Evolutionary conservation across 371 early-diverging fungal genomes (phyloP).

Genomic region (Syncephalis fuscata): DNA sequence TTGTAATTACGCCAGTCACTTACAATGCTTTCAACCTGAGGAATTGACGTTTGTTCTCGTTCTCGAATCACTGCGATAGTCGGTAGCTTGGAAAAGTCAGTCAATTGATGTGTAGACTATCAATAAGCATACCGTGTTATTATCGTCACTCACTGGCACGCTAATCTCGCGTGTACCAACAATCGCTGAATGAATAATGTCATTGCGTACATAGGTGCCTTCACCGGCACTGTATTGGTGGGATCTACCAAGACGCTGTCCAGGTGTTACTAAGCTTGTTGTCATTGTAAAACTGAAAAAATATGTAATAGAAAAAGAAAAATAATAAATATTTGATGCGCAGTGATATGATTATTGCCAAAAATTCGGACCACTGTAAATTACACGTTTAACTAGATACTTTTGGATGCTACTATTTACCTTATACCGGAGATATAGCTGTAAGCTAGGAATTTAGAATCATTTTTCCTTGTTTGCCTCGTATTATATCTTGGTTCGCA

Average conservation of each 20-base stretch:
- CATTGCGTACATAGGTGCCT: slow-evolving; percentile 69
- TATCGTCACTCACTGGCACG: background rate
- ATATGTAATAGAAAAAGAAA: no score
- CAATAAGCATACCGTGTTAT: background rate
- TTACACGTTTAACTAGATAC: no score
- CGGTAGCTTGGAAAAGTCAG: slow-evolving; percentile 18
- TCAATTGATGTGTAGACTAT: background rate
- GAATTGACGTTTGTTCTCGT: slow-evolving; percentile 58
- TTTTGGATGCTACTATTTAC: no score
- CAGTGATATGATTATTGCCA: no score
- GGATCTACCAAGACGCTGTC: slow-evolving; percentile 62
- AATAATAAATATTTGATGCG: no score
- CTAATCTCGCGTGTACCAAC: slow-evolving; percentile 42
- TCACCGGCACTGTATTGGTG: slow-evolving; percentile 48
- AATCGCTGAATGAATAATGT: slow-evolving; percentile 59
- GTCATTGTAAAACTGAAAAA: background rate
- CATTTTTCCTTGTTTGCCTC: no score
- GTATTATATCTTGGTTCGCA: no score
- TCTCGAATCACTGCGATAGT: slow-evolving; percentile 42
- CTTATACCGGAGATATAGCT: no score
- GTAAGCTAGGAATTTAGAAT: no score
- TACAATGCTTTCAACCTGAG: slow-evolving; percentile 69
- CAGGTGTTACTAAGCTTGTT: slow-evolving; percentile 24
- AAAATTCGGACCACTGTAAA: no score
- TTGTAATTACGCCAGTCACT: slow-evolving; percentile 1